phyloP scores from a whole-genome alignment of 1,284 basidiomycete genomes.

The Ustilago trichophora region DNA sequence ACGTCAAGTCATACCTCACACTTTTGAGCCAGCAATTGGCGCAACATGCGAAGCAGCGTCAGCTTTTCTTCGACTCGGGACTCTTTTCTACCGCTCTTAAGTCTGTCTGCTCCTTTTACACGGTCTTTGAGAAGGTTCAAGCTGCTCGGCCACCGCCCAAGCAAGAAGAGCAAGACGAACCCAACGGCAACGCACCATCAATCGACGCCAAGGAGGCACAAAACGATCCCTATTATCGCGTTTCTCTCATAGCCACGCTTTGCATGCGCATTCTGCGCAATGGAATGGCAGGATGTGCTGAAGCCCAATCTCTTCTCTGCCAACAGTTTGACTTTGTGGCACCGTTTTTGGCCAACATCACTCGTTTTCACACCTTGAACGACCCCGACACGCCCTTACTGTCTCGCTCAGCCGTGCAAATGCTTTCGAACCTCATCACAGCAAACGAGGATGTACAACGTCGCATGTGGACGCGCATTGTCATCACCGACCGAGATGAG shows the following conservation, averaged over 20 bases:
- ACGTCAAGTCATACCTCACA: constrained; percentile 10
- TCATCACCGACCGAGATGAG: constrained; percentile 5
- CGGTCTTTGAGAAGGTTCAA: constrained; percentile 7
- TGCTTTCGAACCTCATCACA: constrained; percentile 47
- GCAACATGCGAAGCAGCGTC: neutral
- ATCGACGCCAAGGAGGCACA: neutral
- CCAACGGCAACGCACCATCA: neutral
- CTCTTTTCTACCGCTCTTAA: neutral
- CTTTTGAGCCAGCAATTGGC: constrained; percentile 6
- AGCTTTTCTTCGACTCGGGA: neutral
- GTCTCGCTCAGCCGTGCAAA: constrained; percentile 28
- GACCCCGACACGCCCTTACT: constrained; percentile 26
- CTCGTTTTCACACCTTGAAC: constrained; percentile 32
- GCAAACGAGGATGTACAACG: constrained; percentile 23
- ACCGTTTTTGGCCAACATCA: constrained; percentile 25
- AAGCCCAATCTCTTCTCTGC: constrained; percentile 15
- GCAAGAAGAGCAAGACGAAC: neutral
- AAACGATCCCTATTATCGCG: constrained; percentile 7
- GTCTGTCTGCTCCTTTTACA: neutral
- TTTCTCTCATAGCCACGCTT: constrained; percentile 9
- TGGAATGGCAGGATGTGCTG: constrained; percentile 19
- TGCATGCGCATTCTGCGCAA: constrained; percentile 23
- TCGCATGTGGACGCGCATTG: constrained; percentile 25
- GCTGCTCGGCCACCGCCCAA: neutral
- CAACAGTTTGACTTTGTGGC: constrained; percentile 6